phyloP scores from a whole-genome alignment of 2,329 filamentous ascomycete genomes.

The Neonectria punicea region DNA sequence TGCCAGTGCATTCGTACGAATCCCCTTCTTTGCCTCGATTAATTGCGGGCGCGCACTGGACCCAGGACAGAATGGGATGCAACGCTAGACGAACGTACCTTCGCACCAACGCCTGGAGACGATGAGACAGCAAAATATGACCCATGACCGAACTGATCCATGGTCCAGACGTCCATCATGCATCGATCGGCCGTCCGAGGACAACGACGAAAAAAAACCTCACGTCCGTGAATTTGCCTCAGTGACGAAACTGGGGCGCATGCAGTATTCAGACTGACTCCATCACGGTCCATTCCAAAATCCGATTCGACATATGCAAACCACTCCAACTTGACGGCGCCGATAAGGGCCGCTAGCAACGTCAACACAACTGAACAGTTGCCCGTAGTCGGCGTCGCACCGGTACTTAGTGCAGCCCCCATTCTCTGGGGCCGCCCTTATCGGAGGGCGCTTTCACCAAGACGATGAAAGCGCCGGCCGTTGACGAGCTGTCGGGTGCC shows the following conservation, averaged over 20 bases:
- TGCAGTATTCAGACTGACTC: conserved; percentile 3
- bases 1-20: background rate
- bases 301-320: background rate
- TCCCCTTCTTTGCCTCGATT: background rate
- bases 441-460: conserved; percentile 10
- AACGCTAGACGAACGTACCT: background rate
- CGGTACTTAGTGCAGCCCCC: background rate
- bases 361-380: background rate
- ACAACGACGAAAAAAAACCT: background rate
- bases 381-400: background rate
- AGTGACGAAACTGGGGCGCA: conserved; percentile 4
- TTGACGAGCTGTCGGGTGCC: conserved; percentile 1
- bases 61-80: background rate
- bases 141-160: background rate
- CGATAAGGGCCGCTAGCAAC: background rate
- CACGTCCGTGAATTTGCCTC: background rate
- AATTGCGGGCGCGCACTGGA: background rate
- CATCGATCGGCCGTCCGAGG: background rate
- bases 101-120: background rate
- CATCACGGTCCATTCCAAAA: background rate
- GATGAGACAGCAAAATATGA: background rate
- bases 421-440: conserved; percentile 2
- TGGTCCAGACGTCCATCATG: background rate
- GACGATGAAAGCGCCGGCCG: conserved; percentile 6
- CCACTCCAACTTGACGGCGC: background rate